phyloP scores from a whole-genome alignment of 2,329 filamentous ascomycete genomes.

The Aurifilum marmelostoma region DNA sequence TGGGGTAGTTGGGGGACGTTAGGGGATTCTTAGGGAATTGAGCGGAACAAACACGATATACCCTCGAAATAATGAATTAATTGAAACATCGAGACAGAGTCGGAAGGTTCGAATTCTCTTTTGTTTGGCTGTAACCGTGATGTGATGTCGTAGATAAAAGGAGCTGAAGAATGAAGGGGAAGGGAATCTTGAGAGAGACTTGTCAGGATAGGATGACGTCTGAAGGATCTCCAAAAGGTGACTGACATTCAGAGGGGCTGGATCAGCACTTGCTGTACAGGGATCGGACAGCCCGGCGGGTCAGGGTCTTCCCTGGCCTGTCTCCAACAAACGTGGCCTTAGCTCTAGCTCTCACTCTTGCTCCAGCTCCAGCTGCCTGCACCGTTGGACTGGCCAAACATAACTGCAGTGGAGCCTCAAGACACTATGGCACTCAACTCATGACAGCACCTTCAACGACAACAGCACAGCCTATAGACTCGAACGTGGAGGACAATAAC shows the following conservation, averaged over 20 bases:
- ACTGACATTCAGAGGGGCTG: background rate
- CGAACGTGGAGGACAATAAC: background rate
- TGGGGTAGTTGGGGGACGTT: no score
- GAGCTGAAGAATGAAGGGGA: background rate
- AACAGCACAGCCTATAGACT: background rate
- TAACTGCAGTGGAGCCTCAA: background rate
- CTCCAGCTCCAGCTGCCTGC: no score
- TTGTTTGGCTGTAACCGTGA: background rate
- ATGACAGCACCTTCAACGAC: background rate
- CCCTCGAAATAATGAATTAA: background rate
- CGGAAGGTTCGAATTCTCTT: background rate
- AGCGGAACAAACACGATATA: background rate
- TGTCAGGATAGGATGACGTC: background rate
- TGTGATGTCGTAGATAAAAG: background rate
- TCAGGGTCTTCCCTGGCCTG: background rate
- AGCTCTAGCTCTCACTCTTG: background rate
- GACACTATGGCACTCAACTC: background rate
- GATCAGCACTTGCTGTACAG: conserved; percentile 2
- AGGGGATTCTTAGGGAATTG: background rate
- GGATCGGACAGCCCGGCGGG: conserved; percentile 6
- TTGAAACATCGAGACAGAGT: background rate
- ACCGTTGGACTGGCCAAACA: no score
- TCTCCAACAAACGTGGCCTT: conserved; percentile 18
- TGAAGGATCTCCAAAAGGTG: background rate
- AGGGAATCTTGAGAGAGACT: background rate